Evolutionary conservation across 2,329 filamentous ascomycete species (phyloP).

Genomic region (Diplodia intermedia): DNA sequence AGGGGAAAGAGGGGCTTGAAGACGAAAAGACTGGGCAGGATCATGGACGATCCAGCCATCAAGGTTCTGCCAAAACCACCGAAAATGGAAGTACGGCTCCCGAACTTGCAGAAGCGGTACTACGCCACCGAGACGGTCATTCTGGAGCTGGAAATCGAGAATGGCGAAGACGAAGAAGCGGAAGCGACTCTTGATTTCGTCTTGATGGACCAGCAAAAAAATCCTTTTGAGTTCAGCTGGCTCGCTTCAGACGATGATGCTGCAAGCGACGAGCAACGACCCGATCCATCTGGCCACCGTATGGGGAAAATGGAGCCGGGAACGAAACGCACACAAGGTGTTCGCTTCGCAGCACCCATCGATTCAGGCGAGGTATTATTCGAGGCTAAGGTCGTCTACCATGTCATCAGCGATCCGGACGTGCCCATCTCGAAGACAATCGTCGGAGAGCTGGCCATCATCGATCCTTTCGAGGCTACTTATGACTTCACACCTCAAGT

Average conservation of each 20-base stretch:
- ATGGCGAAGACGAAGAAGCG: constrained; percentile 82
- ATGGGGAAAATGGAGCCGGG: constrained; percentile 47
- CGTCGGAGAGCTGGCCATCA: constrained; percentile 72
- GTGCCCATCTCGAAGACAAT: constrained; percentile 80
- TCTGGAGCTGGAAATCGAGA: constrained; percentile 73
- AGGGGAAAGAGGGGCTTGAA: constrained; percentile 39
- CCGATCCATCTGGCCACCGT: constrained; percentile 47
- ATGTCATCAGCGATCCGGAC: constrained; percentile 77
- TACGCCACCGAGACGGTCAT: constrained; percentile 82
- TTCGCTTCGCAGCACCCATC: constrained; percentile 51
- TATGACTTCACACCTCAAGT: constrained; percentile 85
- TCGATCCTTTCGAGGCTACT: constrained; percentile 87
- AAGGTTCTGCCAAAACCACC: constrained; percentile 87
- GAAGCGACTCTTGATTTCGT: constrained; percentile 73
- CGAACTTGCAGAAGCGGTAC: constrained; percentile 71
- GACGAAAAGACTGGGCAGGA: constrained; percentile 42
- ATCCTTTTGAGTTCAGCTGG: constrained; percentile 56
- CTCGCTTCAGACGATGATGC: constrained; percentile 43
- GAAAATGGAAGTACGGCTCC: constrained; percentile 79
- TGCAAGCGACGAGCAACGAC: constrained; percentile 37
- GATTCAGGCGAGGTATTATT: constrained; percentile 68
- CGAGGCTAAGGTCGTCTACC: constrained; percentile 76
- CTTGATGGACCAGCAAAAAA: constrained; percentile 65
- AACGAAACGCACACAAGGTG: constrained; percentile 43
- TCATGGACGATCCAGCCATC: constrained; percentile 59